phyloP scores from a whole-genome alignment of 2,329 filamentous ascomycete genomes.

The Chaetomium strumarium region DNA sequence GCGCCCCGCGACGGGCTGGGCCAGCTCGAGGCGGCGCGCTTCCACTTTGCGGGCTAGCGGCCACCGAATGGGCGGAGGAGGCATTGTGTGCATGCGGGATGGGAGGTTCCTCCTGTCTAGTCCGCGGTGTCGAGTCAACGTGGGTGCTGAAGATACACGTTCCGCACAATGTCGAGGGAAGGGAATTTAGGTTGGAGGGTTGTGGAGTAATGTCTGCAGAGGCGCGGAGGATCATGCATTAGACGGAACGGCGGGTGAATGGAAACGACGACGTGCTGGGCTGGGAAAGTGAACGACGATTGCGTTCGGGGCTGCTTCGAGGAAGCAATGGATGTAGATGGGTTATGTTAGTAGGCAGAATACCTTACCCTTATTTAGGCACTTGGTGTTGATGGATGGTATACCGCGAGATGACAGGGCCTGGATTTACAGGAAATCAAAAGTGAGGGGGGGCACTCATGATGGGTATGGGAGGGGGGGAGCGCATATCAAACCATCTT shows the following conservation, averaged over 20 bases:
- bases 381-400: background rate
- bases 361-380: background rate
- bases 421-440: background rate
- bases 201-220: too few species aligned
- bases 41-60: constrained; percentile 63
- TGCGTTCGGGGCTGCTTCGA: background rate
- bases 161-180: too few species aligned
- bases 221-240: constrained; percentile 1
- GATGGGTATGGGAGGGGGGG: background rate
- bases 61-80: too few species aligned
- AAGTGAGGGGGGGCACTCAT: background rate
- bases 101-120: too few species aligned
- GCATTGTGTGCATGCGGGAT: background rate
- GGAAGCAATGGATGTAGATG: constrained; percentile 3
- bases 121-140: too few species aligned
- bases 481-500: too few species aligned
- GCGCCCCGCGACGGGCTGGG: constrained; percentile 91
- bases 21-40: constrained; percentile 76
- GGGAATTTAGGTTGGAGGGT: too few species aligned
- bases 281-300: too few species aligned
- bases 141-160: too few species aligned
- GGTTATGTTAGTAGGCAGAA: constrained; percentile 8
- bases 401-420: background rate
- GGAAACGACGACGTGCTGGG: too few species aligned
- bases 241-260: background rate